phyloP scores from a whole-genome alignment of 768 basidiomycete genomes.

The Lanmaoa rubissima region DNA sequence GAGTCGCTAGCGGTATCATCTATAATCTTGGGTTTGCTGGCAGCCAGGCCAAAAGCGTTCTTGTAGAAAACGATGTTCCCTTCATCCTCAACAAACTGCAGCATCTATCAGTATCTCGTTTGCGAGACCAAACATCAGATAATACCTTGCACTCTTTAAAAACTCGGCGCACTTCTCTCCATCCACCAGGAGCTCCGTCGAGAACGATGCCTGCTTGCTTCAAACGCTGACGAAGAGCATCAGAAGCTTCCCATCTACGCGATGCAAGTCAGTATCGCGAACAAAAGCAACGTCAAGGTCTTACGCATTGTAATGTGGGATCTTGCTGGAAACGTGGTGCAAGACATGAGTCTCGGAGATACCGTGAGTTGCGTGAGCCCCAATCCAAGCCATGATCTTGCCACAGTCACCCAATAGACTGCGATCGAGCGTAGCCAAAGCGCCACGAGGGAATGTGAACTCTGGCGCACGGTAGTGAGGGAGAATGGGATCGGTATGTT shows the following conservation, averaged over 20 bases:
- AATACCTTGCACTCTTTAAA: slow-evolving; percentile 72
- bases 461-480: slow-evolving; percentile 89
- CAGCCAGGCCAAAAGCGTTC: slow-evolving; percentile 77
- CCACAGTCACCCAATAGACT: slow-evolving; percentile 77
- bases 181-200: slow-evolving; percentile 72
- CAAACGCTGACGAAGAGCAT: slow-evolving; percentile 75
- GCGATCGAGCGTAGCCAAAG: slow-evolving; percentile 88
- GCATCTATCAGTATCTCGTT: not conserved
- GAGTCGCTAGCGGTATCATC: slow-evolving; percentile 63
- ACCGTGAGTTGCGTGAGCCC: slow-evolving; percentile 81
- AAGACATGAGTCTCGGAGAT: slow-evolving; percentile 93
- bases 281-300: slow-evolving; percentile 11
- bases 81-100: slow-evolving; percentile 88
- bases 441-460: slow-evolving; percentile 94
- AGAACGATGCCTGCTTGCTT: slow-evolving; percentile 57
- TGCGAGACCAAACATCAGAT: not conserved
- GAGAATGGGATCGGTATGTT: slow-evolving; percentile 94
- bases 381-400: slow-evolving; percentile 79
- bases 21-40: slow-evolving; percentile 61
- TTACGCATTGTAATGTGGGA: slow-evolving; percentile 89
- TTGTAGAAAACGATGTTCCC: slow-evolving; percentile 91
- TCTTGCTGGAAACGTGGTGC: slow-evolving; percentile 93
- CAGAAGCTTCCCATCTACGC: slow-evolving; percentile 83
- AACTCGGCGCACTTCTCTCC: slow-evolving; percentile 78
- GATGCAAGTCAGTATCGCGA: not conserved